These are phyloP conservation scores for Epicoccum nigrum DNA, from an alignment of 2,329 filamentous ascomycete species.

Conservation along the genomic window DNA sequence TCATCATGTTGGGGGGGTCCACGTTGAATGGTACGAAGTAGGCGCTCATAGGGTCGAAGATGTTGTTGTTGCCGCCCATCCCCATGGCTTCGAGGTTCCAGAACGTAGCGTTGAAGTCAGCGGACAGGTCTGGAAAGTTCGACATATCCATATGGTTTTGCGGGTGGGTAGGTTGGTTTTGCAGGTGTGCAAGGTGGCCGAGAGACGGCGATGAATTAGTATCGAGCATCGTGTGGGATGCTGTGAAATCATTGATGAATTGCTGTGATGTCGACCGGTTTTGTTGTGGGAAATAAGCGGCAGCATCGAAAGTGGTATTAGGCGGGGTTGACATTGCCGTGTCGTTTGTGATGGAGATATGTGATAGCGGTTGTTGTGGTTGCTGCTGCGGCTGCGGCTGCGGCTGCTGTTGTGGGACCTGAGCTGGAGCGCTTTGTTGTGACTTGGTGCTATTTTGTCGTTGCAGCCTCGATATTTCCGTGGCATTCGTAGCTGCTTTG, in stretches of 20 bases:
- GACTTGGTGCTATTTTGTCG: constrained; percentile 26
- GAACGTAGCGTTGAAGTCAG: constrained; percentile 41
- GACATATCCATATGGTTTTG: constrained; percentile 35
- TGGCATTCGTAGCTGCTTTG: constrained; percentile 35
- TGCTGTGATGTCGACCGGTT: constrained; percentile 34
- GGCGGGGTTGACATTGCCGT: constrained; percentile 42
- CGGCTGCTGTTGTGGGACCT: constrained; percentile 38
- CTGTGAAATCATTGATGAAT: constrained; percentile 55
- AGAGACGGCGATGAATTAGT: constrained; percentile 36
- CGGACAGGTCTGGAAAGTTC: constrained; percentile 41
- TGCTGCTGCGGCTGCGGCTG: constrained; percentile 26
- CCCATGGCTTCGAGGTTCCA: constrained; percentile 45
- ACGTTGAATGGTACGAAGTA: constrained; percentile 97
- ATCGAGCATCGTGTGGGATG: constrained; percentile 45
- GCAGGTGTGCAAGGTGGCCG: constrained; percentile 35
- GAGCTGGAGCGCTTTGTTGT: constrained; percentile 33
- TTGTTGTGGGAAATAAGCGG: constrained; percentile 36
- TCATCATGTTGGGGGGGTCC: constrained; percentile 65
- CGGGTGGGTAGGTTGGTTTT: constrained; percentile 23
- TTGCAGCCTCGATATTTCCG: constrained; percentile 32
- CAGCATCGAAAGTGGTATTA: constrained; percentile 37
- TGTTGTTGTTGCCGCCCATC: constrained; percentile 31
- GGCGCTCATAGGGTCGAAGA: constrained; percentile 62
- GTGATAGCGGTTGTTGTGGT: constrained; percentile 25
- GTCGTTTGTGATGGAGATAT: constrained; percentile 13